Evolutionary conservation across 148 eudicot genomes (phyloP), one percentile per base, ranked within the genome.

Genomic region (Vaccinium darrowii): DNA sequence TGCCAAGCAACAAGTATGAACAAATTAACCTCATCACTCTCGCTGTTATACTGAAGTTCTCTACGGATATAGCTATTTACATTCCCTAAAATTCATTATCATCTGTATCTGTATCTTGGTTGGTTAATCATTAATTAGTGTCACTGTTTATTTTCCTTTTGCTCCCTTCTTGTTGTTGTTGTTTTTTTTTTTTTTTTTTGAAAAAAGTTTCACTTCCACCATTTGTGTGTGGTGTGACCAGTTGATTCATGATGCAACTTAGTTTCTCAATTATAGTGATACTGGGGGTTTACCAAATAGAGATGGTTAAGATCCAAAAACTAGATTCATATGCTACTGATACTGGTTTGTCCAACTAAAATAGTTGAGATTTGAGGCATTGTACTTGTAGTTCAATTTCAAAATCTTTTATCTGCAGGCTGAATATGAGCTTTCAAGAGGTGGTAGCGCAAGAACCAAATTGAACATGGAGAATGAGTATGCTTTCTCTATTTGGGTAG

Each of bases 381-480:
- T 76, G 39, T 54, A 65, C 10, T 58, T 56, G 21, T 49, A 30
- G 83, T 73, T 87, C 67, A 84, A 27, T 36, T 73, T 39, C 7
- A 49, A 50, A 39, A 39, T 19, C 78, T 15, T 54, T 67, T 43
- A 62, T 56, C 72, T 54, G 74, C 95, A 97, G 99, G 98, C 92
- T 30, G 98, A 94, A 79, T 89, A 84, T 80, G 96, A 95, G 88
- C 91, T 97, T 84, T 86, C 92, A 81, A 93, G 90, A 86, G 92
- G 94, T 81, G 90, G 88, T 88, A 92, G 93, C 81, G 88, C 91
- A 82, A 91, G 95, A 89, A 91, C 90, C 83, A 97, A 92, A 87
- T 85, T 95, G 87, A 93, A 90, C 88, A 80, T 94, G 88, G 95
- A 97, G 84, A 82, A 83, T 43, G 99, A 95, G 99, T 97, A 95